Evolutionary conservation across 2,329 filamentous ascomycete species (phyloP).

Genomic region (Fusarium sp.): DNA sequence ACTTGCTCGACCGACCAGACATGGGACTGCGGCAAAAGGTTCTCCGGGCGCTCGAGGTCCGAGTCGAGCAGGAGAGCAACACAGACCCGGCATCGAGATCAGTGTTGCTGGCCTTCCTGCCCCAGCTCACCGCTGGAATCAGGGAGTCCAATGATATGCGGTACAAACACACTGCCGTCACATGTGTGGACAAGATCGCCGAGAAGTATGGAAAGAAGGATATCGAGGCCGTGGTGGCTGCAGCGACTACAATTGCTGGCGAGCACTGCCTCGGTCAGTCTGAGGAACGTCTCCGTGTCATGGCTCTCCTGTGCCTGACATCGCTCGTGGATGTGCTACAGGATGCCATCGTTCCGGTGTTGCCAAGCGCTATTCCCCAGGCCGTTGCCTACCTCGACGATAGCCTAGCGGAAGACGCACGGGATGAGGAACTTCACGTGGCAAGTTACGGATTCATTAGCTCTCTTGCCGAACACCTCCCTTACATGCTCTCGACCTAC

Average conservation of each 20-base stretch:
- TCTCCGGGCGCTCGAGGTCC: slow-evolving; percentile 81
- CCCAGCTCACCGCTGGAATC: slow-evolving; percentile 81
- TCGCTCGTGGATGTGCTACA: slow-evolving; percentile 90
- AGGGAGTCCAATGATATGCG: slow-evolving; percentile 76
- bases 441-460: slow-evolving; percentile 84
- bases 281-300: slow-evolving; percentile 78
- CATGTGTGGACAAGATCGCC: slow-evolving; percentile 90
- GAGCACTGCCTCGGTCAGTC: slow-evolving; percentile 78
- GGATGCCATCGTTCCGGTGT: slow-evolving; percentile 84
- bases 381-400: slow-evolving; percentile 76
- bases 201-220: slow-evolving; percentile 97
- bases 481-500: slow-evolving; percentile 87
- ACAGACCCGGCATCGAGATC: slow-evolving; percentile 74
- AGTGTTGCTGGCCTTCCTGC: slow-evolving; percentile 81
- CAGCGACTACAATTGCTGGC: slow-evolving; percentile 81
- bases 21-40: slow-evolving; percentile 82
- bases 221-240: slow-evolving; percentile 76
- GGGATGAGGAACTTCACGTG: slow-evolving; percentile 77
- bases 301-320: slow-evolving; percentile 89
- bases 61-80: slow-evolving; percentile 78
- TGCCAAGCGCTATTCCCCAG: slow-evolving; percentile 79
- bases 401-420: slow-evolving; percentile 64
- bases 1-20: slow-evolving; percentile 79
- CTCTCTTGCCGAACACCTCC: slow-evolving; percentile 82
- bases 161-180: slow-evolving; percentile 86